Base-by-base conservation (phyloP, 1,139 yeast genomes). In the Yamadazyma membranifaciens region DNA sequence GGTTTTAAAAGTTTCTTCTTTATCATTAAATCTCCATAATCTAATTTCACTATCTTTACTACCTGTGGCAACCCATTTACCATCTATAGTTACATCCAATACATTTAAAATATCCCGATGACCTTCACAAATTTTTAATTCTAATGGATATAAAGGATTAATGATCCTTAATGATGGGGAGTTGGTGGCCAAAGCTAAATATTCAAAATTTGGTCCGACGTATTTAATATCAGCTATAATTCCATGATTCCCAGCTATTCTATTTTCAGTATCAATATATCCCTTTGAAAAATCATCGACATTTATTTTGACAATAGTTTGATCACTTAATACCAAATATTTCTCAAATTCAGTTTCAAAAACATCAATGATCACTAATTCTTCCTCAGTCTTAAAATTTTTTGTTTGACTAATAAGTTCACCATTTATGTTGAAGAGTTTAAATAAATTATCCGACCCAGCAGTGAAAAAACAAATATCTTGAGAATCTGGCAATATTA, bases 201-300 rank as follows among this genome's bases (percentile, higher is more conserved):
- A 56, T 33, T 75, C 61, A 33, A 66, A 61, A 10, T 69, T 61
- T 7, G 88, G 87, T 0, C 94, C 95, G 31, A 83, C 85, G 55
- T 81, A 83, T 49, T 80, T 76, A 63, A 88, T 75, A 56, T 88
- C 98, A 7, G 97, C 95, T 54, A 92, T 83, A 28, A 94, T 94
- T 45, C 97, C 98, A 62, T 92, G 96, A 60, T 91, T 89, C 52
- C 98, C 98, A 1, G 96, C 95, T 49, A 89, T 73, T 35, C 81
- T 71, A 40, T 80, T 70, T 9, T 62, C 50, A 3, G 78, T 57
- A 9, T 75, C 71, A 9, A 86, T 62, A 13, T 53, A 41, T 12
- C 47, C 52, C 11, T 57, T 45, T 9, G 57, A 50, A 13, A 34
- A 31, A 13, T 59, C 56, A 6, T 60, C 52, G 5, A 36, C n/a